Evolutionary conservation across 768 basidiomycete genomes (phyloP), one percentile per base, ranked within the genome.

Genomic region (Tricholoma furcatifolium): DNA sequence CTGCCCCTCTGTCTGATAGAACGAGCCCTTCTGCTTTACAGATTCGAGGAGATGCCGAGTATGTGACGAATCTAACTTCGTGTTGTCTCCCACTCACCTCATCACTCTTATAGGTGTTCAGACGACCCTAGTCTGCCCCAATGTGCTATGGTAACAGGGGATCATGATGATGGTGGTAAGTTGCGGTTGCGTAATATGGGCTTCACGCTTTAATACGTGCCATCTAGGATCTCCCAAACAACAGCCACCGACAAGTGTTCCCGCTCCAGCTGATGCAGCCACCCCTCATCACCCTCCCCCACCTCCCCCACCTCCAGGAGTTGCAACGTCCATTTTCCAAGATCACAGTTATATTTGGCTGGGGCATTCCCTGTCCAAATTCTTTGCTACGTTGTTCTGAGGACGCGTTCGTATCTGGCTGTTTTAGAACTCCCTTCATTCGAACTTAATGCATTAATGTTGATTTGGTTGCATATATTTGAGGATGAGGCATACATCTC

Each of bases 1-100:
- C 54, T 10, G 50, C 40, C 47, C 54, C 50, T 7, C 17, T 56
- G 18, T 34, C 35, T 6, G 34, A 51, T 36, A 45, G 54, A 6
- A 23, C 14, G 15, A 47, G 34, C 35, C 31, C 21, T 17, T 42
- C 49, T 1, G 45, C 11, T 24, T 39, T 48, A 14, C 20, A 17
- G 12, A 40, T 9, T 18, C 32, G 46, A 7, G 45, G n/a, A 3
- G 18, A 24, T 41, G n/a, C 50, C n/a, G 20, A 18, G 50, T 56
- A 45, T 31, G 50, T 45, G 24, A 10, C 31, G 14, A 27, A 20
- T 27, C 27, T 17, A 40, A 30, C 40, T 48, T 36, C 9, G 34
- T 27, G 27, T 27, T 27, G 27, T 7, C 27, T 27, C 27, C 27
- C 7, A 27, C 27, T 27, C 27, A 27, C 7, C 3, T 27, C 7